Percentiles rank a stretch among this genome's conserved stretches.
Evolutionary conservation across 2,329 filamentous ascomycete species (phyloP).

Genomic region (Trichoderma guizhouense): DNA sequence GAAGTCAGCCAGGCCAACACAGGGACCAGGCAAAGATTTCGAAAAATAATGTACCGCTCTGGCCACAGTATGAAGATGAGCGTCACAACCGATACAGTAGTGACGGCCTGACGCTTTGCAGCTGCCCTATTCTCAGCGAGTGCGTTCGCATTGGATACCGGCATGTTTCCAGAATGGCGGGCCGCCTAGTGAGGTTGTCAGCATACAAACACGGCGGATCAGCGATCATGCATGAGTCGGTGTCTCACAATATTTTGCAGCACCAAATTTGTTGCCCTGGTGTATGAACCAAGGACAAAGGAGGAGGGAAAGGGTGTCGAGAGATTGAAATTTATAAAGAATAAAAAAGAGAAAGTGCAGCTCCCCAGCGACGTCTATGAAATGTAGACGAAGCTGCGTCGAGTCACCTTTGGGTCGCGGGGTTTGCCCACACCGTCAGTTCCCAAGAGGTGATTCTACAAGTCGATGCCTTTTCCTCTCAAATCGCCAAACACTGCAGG

Average conservation of each 20-base stretch:
- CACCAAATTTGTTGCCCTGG: background rate
- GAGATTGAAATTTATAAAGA: background rate
- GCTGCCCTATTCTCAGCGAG: background rate
- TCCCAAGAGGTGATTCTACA: background rate
- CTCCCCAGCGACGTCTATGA: background rate
- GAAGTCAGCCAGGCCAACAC: conserved; percentile 6
- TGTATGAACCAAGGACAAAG: background rate
- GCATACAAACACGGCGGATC: background rate
- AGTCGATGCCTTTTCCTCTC: background rate
- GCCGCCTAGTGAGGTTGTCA: background rate
- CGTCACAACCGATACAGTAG: background rate
- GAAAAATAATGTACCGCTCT: background rate
- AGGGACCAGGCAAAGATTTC: conserved; percentile 7
- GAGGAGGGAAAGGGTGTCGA: background rate
- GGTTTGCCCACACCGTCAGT: background rate
- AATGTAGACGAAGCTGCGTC: background rate
- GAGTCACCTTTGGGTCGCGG: background rate
- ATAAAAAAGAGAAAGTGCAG: background rate
- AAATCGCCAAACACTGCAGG: background rate
- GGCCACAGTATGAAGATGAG: conserved; percentile 10
- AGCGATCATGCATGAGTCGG: background rate
- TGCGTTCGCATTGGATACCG: background rate
- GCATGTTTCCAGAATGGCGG: background rate
- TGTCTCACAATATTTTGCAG: background rate
- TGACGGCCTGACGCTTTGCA: conserved; percentile 14